Evolutionary conservation across 441 rosid species (phyloP).

Genomic region (Gossypium laxum): DNA sequence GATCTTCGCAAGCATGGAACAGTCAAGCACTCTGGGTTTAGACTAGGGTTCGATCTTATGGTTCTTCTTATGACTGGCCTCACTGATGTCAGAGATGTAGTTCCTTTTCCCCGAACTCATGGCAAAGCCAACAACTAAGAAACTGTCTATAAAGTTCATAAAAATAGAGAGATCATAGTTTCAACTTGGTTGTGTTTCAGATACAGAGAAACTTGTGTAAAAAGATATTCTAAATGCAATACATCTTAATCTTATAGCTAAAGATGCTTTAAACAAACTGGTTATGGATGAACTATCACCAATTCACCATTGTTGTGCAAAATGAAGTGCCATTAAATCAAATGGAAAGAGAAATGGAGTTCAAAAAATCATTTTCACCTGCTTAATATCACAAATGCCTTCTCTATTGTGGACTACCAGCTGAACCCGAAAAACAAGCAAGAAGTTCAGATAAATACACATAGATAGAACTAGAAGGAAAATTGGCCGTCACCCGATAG

Average conservation of each 20-base stretch:
- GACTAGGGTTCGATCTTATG: conserved; percentile 59
- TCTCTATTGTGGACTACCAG: neutral
- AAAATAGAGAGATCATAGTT: neutral
- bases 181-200: neutral
- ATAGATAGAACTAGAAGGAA: neutral
- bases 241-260: neutral
- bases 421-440: neutral
- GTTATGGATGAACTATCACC: conserved; percentile 16
- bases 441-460: neutral
- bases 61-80: conserved; percentile 68
- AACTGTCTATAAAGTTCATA: neutral
- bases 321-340: conserved; percentile 24
- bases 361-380: neutral
- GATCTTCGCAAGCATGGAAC: conserved; percentile 80
- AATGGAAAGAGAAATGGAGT: conserved; percentile 13
- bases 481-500: neutral
- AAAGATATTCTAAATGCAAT: neutral
- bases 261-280: conserved; percentile 2
- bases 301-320: conserved; percentile 3
- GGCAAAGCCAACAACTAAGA: conserved; percentile 42
- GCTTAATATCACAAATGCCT: neutral
- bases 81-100: conserved; percentile 59
- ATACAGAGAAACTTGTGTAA: conserved; percentile 8
- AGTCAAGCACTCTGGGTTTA: conserved; percentile 66
- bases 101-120: conserved; percentile 64